phyloP scores from a whole-genome alignment of 805 yeast species.

The Kuraishia borneana region DNA sequence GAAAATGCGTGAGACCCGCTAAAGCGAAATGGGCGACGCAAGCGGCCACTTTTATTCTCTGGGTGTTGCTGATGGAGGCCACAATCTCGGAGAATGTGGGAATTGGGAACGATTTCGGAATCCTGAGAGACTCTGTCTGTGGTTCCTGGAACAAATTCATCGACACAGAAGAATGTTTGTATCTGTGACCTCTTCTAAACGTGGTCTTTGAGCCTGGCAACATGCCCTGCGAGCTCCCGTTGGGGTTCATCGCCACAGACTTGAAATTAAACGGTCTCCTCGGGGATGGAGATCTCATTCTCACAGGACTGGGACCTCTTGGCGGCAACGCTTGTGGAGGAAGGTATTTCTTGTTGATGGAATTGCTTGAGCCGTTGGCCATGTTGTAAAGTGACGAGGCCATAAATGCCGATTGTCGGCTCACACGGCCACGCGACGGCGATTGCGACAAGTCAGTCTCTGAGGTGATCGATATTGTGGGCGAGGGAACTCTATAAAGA shows the following conservation, averaged over 20 bases:
- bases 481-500: constrained; percentile 4
- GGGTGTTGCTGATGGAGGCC: constrained; percentile 45
- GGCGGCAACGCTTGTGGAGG: constrained; percentile 12
- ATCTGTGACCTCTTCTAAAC: constrained; percentile 87
- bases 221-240: constrained; percentile 11
- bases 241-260: constrained; percentile 27
- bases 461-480: neutral
- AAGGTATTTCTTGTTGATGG: constrained; percentile 5
- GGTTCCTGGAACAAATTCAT: constrained; percentile 96
- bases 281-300: constrained; percentile 21
- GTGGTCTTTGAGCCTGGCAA: constrained; percentile 34
- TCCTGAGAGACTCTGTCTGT: constrained; percentile 46
- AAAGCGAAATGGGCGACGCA: constrained; percentile 43
- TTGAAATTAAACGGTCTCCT: constrained; percentile 55
- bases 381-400: neutral
- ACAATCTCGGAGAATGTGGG: constrained; percentile 60
- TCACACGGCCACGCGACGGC: neutral
- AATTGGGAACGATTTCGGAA: constrained; percentile 59
- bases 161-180: constrained; percentile 92
- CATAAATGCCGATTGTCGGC: neutral
- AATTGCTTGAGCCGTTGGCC: neutral
- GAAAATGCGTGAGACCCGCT: constrained; percentile 43
- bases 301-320: constrained; percentile 13
- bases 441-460: neutral
- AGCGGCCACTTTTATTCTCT: constrained; percentile 48